phyloP scores from a whole-genome alignment of 495 filamentous ascomycete genomes.

The Pyrenula massariospora region DNA sequence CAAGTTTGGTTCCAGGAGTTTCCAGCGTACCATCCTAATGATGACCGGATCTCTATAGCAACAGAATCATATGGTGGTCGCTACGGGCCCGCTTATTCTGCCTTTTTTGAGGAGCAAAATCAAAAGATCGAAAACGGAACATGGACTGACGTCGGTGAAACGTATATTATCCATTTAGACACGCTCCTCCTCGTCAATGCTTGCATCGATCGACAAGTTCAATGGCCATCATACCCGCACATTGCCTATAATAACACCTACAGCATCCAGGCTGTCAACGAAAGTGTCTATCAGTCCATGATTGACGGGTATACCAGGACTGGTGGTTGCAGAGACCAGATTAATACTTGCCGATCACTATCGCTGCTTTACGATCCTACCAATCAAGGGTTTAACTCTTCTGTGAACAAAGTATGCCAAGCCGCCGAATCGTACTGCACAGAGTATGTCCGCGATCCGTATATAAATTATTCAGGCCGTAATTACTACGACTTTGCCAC shows the following conservation, averaged over 20 bases:
- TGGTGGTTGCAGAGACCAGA: constrained; percentile 50
- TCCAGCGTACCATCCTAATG: constrained; percentile 40
- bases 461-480: constrained; percentile 21
- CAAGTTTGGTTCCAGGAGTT: constrained; percentile 46
- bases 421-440: constrained; percentile 25
- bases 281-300: constrained; percentile 33
- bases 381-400: constrained; percentile 29
- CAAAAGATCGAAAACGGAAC: constrained; percentile 31
- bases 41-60: constrained; percentile 42
- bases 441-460: constrained; percentile 25
- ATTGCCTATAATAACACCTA: constrained; percentile 71
- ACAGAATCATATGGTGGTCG: constrained; percentile 55
- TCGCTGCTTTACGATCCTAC: constrained; percentile 29
- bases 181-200: constrained; percentile 53
- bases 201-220: constrained; percentile 62
- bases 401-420: constrained; percentile 27
- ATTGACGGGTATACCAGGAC: constrained; percentile 34
- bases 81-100: constrained; percentile 53
- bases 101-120: constrained; percentile 59
- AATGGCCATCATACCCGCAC: constrained; percentile 52
- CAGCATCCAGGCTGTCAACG: constrained; percentile 51
- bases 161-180: constrained; percentile 33
- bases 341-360: constrained; percentile 32
- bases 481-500: constrained; percentile 55
- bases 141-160: constrained; percentile 13